Evolutionary conservation across 2,329 filamentous ascomycete species (phyloP).

Genomic region (Decorospora gaudefroyi): DNA sequence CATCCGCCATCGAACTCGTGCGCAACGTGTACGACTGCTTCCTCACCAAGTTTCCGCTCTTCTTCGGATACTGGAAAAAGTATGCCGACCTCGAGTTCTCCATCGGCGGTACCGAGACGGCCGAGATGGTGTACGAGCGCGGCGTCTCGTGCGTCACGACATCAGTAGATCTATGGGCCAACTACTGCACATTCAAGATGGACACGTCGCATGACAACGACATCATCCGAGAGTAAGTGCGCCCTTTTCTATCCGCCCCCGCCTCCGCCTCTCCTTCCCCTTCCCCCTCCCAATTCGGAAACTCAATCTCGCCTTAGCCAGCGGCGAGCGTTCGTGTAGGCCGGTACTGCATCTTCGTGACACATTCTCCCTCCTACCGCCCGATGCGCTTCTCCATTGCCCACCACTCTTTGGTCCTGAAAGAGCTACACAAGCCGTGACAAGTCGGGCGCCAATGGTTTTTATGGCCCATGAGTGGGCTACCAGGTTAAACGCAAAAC

Average conservation of each 20-base stretch:
- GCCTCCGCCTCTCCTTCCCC: too few relatives aligned
- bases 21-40: slow-evolving; percentile 91
- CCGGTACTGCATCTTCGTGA: slow-evolving; percentile 26
- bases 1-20: slow-evolving; percentile 84
- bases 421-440: slow-evolving; percentile 13
- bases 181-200: slow-evolving; percentile 97
- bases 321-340: slow-evolving; percentile 18
- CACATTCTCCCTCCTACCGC: slow-evolving; percentile 27
- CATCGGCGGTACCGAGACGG: slow-evolving; percentile 93
- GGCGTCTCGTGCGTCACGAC: slow-evolving; percentile 90
- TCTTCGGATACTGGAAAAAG: slow-evolving; percentile 99
- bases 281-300: slow-evolving; percentile 24
- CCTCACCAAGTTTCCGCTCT: slow-evolving; percentile 88
- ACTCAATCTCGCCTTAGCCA: slow-evolving; percentile 38
- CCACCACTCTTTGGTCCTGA: slow-evolving; percentile 22
- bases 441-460: slow-evolving; percentile 20
- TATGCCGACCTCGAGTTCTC: slow-evolving; percentile 98
- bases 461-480: slow-evolving; percentile 13
- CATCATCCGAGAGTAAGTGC: slow-evolving; percentile 98
- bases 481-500: slow-evolving; percentile 27
- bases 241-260: too few relatives aligned
- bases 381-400: slow-evolving; percentile 51
- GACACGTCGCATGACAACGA: slow-evolving; percentile 94
- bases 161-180: slow-evolving; percentile 95
- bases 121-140: slow-evolving; percentile 97